Percentiles rank a stretch among this genome's conserved stretches.
Conservation (phyloP, 108 stramenopile genomes). For the Skeletonema potamos region DNA sequence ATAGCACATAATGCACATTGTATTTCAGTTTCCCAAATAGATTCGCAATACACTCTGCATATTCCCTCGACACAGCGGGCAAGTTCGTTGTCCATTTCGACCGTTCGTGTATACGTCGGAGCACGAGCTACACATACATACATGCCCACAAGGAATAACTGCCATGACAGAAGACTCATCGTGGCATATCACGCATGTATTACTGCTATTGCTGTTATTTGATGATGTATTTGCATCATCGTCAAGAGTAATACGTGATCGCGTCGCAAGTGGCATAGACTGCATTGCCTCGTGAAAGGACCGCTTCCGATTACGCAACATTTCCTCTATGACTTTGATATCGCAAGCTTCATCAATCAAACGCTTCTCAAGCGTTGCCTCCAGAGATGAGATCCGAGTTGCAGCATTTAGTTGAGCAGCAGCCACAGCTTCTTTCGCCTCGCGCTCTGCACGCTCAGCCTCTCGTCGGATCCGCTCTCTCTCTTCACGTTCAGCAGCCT, state of each 20-base stretch:
- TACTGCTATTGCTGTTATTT: neutral
- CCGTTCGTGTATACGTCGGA: neutral
- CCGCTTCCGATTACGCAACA: neutral
- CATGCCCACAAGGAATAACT: slow-evolving; percentile 18
- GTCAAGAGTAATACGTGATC: neutral
- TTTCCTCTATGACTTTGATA: slow-evolving; percentile 12
- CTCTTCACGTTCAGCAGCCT: slow-evolving; percentile 7
- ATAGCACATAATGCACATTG: too few relatives aligned
- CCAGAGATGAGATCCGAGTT: slow-evolving; percentile 1
- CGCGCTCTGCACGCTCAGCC: slow-evolving; percentile 5
- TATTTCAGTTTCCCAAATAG: neutral
- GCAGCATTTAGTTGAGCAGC: neutral
- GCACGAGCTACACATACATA: slow-evolving; percentile 11
- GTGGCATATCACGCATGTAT: slow-evolving; percentile 4
- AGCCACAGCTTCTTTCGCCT: neutral
- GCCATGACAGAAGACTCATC: slow-evolving; percentile 8
- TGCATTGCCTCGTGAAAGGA: neutral
- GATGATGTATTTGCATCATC: neutral
- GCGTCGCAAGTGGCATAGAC: slow-evolving; percentile 1
- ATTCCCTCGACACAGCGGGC: neutral
- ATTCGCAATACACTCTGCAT: slow-evolving; percentile 5
- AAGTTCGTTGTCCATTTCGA: neutral
- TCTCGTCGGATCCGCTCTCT: slow-evolving; percentile 2
- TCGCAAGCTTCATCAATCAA: neutral
- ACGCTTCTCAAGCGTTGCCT: slow-evolving; percentile 4